Evolutionary conservation across 1,284 basidiomycete species (phyloP).

Genomic region (Malassezia nana): DNA sequence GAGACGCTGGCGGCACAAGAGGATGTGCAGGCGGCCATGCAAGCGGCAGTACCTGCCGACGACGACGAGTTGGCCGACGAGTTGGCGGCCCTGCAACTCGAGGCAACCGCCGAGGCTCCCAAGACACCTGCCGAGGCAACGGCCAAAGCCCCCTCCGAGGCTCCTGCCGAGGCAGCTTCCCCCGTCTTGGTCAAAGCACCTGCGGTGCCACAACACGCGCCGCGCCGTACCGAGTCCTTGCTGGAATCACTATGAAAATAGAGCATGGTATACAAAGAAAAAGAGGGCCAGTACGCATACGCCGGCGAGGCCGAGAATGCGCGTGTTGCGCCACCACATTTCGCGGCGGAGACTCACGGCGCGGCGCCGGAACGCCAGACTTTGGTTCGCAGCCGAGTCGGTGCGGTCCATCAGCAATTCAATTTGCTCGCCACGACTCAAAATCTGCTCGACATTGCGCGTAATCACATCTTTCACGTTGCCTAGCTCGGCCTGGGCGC

Average conservation of each 20-base stretch:
- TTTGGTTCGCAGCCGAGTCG: conserved; percentile 85
- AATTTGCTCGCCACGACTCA: conserved; percentile 85
- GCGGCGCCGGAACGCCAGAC: conserved; percentile 85
- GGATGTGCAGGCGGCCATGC: conserved; percentile 71
- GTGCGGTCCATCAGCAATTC: conserved; percentile 95
- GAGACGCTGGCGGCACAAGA: conserved; percentile 68
- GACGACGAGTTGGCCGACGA: conserved; percentile 45
- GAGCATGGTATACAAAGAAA: conserved; percentile 5
- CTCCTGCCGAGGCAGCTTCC: neutral
- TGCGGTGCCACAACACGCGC: conserved; percentile 1
- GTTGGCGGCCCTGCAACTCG: conserved; percentile 19
- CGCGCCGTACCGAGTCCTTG: neutral
- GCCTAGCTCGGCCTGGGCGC: conserved; percentile 79
- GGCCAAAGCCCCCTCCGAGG: neutral
- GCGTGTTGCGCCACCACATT: conserved; percentile 78
- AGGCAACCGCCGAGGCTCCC: neutral
- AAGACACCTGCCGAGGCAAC: neutral
- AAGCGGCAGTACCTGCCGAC: conserved; percentile 54
- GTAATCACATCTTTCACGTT: conserved; percentile 97
- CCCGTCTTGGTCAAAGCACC: too few relatives aligned
- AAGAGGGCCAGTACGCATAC: conserved; percentile 4
- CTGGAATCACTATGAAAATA: conserved; percentile 3
- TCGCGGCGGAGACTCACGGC: conserved; percentile 74
- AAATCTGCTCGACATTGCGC: conserved; percentile 58
- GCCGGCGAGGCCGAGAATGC: conserved; percentile 58